phyloP scores from a whole-genome alignment of 2,329 filamentous ascomycete species.

The Calonectria naviculata region DNA sequence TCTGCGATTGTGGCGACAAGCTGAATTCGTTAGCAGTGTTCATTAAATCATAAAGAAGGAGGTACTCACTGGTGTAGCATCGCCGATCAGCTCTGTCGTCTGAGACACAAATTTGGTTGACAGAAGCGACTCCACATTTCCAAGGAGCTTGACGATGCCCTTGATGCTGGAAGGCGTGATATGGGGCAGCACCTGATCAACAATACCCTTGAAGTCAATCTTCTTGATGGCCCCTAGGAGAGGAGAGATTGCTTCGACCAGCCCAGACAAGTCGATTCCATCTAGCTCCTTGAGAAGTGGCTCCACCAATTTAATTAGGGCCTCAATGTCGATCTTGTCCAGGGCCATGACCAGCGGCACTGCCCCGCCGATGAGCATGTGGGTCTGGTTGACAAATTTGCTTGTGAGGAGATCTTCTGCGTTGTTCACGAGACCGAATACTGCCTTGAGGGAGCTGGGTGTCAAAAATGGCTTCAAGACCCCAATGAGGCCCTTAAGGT shows the following conservation, averaged over 20 bases:
- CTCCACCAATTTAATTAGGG: slow-evolving; percentile 47
- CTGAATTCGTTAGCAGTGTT: slow-evolving; percentile 21
- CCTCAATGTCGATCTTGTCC: slow-evolving; percentile 49
- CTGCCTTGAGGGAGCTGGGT: slow-evolving; percentile 45
- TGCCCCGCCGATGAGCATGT: slow-evolving; percentile 50
- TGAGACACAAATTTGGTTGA: slow-evolving; percentile 53
- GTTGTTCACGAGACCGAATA: slow-evolving; percentile 50
- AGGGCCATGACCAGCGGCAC: slow-evolving; percentile 50
- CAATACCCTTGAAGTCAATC: slow-evolving; percentile 49
- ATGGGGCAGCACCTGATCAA: slow-evolving; percentile 51
- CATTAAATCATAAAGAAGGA: accelerated
- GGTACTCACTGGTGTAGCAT: slow-evolving; percentile 36
- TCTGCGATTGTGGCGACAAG: slow-evolving; percentile 47
- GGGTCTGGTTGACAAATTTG: slow-evolving; percentile 54
- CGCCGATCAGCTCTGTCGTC: slow-evolving; percentile 53
- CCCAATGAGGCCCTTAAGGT: slow-evolving; percentile 47
- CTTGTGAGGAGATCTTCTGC: slow-evolving; percentile 51
- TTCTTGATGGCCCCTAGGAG: slow-evolving; percentile 50
- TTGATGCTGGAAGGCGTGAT: slow-evolving; percentile 52
- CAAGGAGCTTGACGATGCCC: slow-evolving; percentile 48
- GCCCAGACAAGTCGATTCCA: slow-evolving; percentile 47
- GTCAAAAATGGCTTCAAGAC: slow-evolving; percentile 49
- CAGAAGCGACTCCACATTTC: slow-evolving; percentile 52
- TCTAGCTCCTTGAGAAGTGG: slow-evolving; percentile 50
- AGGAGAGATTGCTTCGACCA: slow-evolving; percentile 49